Base-by-base conservation (phyloP, 176 grass and related monocot species). In the Tillandsia leiboldiana region DNA sequence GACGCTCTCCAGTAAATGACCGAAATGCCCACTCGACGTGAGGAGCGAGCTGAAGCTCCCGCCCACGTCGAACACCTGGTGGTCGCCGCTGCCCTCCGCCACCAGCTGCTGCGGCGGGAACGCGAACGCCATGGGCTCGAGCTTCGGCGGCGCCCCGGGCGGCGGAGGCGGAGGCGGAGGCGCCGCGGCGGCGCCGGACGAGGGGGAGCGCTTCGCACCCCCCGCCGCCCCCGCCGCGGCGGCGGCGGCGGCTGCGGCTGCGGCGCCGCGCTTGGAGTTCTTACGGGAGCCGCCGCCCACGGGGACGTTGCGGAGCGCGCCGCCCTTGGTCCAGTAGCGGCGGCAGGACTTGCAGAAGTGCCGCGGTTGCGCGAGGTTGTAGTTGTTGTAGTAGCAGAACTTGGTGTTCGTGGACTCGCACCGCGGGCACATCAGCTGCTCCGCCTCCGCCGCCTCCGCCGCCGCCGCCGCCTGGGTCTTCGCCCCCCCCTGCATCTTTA, bases 381-480 rank as follows among this genome's bases (percentile, higher is more conserved):
- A 92, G 79, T 92, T 96, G 86, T 96, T 96, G 92, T 87, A 96
- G 83, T 96, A 96, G 73, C 92, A 91, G 88, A 96, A 96, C 85
- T 96, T 96, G 81, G 92, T 96, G 86, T 83, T 59, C 3, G 72
- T 73, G 56, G 88, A 96, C 5, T 91, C 71, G 86, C 92, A 96
- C 0, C 92, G 72, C 42, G 92, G 92, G 81, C 92, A 96, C 0
- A 74, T 52, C 12, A 81, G 67, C 50, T 87, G 48, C 71, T 83
- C 86, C 26, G 68, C 64, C 74, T 93, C 76, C 73, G 12, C n/a
- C 59, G 70, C 27, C 8, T 64, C 51, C 11, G n/a, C 70, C 73
- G 12, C n/a, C 59, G 70, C 27, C 8, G 66, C 51, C 11, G n/a
- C 70, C 0, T 53, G 51, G 42, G 58, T 80, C 14, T 72, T 42